Conservation (phyloP, 2,329 filamentous ascomycete species). For the Trichoderma sp. region DNA sequence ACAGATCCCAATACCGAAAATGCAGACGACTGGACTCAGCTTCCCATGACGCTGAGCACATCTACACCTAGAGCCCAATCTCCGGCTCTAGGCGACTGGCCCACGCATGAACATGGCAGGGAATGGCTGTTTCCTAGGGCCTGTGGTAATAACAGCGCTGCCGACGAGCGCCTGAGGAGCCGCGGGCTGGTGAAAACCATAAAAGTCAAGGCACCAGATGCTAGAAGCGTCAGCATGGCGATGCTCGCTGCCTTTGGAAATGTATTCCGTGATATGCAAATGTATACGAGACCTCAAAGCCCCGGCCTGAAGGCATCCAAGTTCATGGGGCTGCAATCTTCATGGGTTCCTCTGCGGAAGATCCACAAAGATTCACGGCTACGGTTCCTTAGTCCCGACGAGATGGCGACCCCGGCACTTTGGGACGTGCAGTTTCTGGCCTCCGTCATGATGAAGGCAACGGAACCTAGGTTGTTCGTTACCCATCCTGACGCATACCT, state of each 20-base stretch:
- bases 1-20: slow-evolving; percentile 33
- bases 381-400: slow-evolving; percentile 65
- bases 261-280: slow-evolving; percentile 47
- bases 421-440: slow-evolving; percentile 71
- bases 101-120: slow-evolving; percentile 41
- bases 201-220: slow-evolving; percentile 59
- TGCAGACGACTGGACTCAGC: slow-evolving; percentile 54
- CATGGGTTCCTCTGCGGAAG: slow-evolving; percentile 75
- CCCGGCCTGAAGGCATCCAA: slow-evolving; percentile 34
- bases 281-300: slow-evolving; percentile 30
- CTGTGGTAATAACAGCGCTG: slow-evolving; percentile 58
- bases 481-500: slow-evolving; percentile 74
- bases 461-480: slow-evolving; percentile 67
- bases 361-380: slow-evolving; percentile 70
- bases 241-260: slow-evolving; percentile 61
- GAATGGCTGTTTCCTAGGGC: slow-evolving; percentile 69
- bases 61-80: slow-evolving; percentile 47
- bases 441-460: slow-evolving; percentile 70
- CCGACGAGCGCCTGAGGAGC: slow-evolving; percentile 71
- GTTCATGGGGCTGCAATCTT: slow-evolving; percentile 61
- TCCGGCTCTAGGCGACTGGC: slow-evolving; percentile 48
- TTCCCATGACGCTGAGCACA: slow-evolving; percentile 47
- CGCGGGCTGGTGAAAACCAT: slow-evolving; percentile 68
- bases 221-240: slow-evolving; percentile 64
- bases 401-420: slow-evolving; percentile 68